These are phyloP conservation scores for Leishmania tropica DNA, from an alignment of 208 protist species.

Conservation along the genomic window DNA sequence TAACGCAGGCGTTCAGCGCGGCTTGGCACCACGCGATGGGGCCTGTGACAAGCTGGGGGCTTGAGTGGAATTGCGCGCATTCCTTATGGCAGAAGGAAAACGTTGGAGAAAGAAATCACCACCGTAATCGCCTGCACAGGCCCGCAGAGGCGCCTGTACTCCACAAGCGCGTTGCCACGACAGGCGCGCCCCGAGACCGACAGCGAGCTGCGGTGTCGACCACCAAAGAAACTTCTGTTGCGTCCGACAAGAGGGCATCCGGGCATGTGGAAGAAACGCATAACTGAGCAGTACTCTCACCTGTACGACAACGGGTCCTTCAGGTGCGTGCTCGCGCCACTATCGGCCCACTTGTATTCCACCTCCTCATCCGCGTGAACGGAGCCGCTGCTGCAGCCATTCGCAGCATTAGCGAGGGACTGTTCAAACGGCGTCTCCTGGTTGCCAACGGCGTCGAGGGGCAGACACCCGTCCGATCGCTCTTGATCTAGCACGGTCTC, in stretches of 20 bases:
- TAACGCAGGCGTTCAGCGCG: neutral
- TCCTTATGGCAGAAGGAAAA: neutral
- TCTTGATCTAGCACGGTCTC: neutral
- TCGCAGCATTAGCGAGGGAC: neutral
- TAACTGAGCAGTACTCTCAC: neutral
- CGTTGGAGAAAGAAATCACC: neutral
- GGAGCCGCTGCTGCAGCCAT: slow-evolving; percentile 4
- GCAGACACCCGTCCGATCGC: neutral
- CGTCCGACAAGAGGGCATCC: neutral
- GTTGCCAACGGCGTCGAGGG: neutral
- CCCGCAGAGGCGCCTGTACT: neutral
- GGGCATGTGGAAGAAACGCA: neutral
- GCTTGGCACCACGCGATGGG: neutral
- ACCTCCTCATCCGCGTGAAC: slow-evolving; percentile 34
- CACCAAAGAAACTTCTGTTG: neutral
- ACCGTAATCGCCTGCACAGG: neutral
- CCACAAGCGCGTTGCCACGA: neutral
- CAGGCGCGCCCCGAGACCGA: neutral
- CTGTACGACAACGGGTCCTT: slow-evolving; percentile 25
- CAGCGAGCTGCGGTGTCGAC: too few species aligned
- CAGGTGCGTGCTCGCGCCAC: neutral
- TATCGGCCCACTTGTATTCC: slow-evolving; percentile 23
- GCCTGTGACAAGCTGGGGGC: neutral
- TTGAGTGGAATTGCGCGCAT: neutral
- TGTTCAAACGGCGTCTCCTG: neutral